These are phyloP conservation scores for Fusarium sp. DNA, from an alignment of 2,329 filamentous ascomycete species.

Conservation along the genomic window DNA sequence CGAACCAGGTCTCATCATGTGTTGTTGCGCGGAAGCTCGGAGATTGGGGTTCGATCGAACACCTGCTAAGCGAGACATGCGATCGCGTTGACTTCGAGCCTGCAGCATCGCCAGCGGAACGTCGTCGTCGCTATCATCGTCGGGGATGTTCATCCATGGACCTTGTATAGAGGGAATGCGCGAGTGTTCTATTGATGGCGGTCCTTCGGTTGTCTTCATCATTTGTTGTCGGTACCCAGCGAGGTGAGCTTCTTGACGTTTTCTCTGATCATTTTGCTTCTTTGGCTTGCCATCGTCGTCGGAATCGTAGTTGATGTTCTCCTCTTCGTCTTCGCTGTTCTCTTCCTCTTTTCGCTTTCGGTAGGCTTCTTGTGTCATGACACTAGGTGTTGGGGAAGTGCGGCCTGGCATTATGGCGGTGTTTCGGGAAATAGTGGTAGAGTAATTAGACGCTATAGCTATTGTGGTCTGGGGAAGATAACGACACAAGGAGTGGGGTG, in stretches of 20 bases:
- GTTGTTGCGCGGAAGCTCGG: slow-evolving; percentile 18
- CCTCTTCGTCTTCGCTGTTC: slow-evolving; percentile 16
- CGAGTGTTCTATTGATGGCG: neutral
- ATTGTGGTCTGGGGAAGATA: too few species aligned
- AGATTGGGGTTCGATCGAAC: slow-evolving; percentile 28
- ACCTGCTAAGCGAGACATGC: slow-evolving; percentile 4
- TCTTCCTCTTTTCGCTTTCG: slow-evolving; percentile 7
- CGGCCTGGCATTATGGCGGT: slow-evolving; percentile 19
- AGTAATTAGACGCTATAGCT: too few species aligned
- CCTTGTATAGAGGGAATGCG: slow-evolving; percentile 6
- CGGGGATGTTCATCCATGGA: slow-evolving; percentile 1
- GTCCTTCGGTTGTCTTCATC: slow-evolving; percentile 30
- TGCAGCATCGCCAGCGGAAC: slow-evolving; percentile 29
- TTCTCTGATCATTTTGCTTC: slow-evolving; percentile 17
- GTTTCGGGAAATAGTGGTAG: too few species aligned
- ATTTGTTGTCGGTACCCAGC: slow-evolving; percentile 30
- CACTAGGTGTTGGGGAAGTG: slow-evolving; percentile 15
- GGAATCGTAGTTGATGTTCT: slow-evolving; percentile 27
- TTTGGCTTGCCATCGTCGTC: slow-evolving; percentile 2
- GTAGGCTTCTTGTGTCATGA: slow-evolving; percentile 34
- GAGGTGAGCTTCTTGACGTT: slow-evolving; percentile 26
- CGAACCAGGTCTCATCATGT: slow-evolving; percentile 28
- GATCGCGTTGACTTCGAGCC: neutral
- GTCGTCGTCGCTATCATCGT: slow-evolving; percentile 20
- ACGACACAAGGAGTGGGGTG: too few species aligned